These are phyloP conservation scores for Nemania abortiva DNA, from an alignment of 2,329 filamentous ascomycete species.

Conservation along the genomic window DNA sequence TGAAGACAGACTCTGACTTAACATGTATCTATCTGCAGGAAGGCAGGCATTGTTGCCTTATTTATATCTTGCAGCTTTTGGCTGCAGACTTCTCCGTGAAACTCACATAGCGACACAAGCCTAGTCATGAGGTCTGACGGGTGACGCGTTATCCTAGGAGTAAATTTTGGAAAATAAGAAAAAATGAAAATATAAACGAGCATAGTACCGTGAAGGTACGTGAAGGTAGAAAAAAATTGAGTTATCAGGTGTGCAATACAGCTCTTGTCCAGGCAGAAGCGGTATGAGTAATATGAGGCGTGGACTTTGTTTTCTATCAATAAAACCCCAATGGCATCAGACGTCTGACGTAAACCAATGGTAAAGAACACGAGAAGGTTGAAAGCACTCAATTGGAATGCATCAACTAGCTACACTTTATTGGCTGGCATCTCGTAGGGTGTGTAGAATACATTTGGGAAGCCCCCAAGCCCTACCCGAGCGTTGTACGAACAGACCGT, in stretches of 20 bases:
- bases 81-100: not conserved
- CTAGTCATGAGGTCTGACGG: not conserved
- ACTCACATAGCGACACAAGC: not conserved
- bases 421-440: not conserved
- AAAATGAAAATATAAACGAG: too few relatives aligned
- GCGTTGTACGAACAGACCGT: not conserved
- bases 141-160: not conserved
- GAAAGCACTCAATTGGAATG: not conserved
- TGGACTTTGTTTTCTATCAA: not conserved
- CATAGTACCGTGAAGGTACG: too few relatives aligned
- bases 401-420: not conserved
- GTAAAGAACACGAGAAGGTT: not conserved
- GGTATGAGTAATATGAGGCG: not conserved
- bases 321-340: not conserved
- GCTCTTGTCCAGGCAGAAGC: too few relatives aligned
- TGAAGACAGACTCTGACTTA: too few relatives aligned
- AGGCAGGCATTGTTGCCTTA: not conserved
- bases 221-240: not conserved
- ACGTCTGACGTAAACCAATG: not conserved
- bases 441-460: too few relatives aligned
- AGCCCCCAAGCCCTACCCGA: too few relatives aligned
- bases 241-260: not conserved
- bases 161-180: too few relatives aligned
- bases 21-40: not conserved
- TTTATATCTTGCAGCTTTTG: not conserved